Evolutionary conservation across 257 asterid species (phyloP).

Genomic region (Handroanthus guayacan): DNA sequence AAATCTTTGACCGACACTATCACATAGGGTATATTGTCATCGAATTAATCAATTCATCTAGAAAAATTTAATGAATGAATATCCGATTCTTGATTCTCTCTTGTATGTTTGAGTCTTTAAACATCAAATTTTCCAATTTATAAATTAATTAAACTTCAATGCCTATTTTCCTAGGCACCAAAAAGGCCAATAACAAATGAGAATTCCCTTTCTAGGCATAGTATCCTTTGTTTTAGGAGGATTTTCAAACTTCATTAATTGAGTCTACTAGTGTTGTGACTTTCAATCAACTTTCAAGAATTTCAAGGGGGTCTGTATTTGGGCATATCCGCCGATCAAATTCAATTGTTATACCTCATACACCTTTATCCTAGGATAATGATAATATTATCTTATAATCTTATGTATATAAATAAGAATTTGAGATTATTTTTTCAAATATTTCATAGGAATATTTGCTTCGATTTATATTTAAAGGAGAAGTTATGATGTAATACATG

Average conservation of each 20-base stretch:
- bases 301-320: conserved; percentile 51
- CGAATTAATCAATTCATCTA: no score
- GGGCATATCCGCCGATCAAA: conserved; percentile 40
- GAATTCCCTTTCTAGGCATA: conserved; percentile 41
- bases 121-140: not conserved
- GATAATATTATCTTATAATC: not conserved
- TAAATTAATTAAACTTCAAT: not conserved
- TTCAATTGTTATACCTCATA: conserved; percentile 26
- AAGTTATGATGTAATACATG: not conserved
- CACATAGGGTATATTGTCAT: no score
- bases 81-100: no score
- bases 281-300: conserved; percentile 21
- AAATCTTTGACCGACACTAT: no score
- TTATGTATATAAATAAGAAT: no score
- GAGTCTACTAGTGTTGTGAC: conserved; percentile 30
- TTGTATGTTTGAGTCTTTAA: not conserved
- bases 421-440: no score
- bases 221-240: conserved; percentile 28
- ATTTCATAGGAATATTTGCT: no score
- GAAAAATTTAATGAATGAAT: no score
- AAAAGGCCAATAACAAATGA: conserved; percentile 17
- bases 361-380: not conserved
- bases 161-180: not conserved
- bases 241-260: conserved; percentile 37
- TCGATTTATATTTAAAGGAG: no score